Evolutionary conservation across 495 filamentous ascomycete species (phyloP).

Genomic region (Lasiosphaeria ovina): DNA sequence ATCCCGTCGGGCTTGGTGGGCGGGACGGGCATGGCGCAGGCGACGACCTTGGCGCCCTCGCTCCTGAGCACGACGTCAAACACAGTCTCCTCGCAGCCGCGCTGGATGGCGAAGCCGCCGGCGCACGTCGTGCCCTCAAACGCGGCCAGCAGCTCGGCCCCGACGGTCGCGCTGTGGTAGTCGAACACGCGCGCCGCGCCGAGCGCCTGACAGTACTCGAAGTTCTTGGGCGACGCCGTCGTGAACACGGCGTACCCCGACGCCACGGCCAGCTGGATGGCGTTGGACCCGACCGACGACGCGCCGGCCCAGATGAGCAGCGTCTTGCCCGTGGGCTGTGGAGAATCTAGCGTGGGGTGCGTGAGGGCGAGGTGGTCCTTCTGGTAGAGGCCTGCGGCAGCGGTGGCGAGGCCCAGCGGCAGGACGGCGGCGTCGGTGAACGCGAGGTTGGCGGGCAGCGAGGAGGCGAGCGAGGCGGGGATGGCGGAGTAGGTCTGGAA

Average conservation of each 20-base stretch:
- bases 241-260: constrained; percentile 61
- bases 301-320: constrained; percentile 61
- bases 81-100: neutral
- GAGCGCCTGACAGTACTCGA: constrained; percentile 48
- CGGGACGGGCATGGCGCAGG: neutral
- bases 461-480: constrained; percentile 38
- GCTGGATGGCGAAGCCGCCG: neutral
- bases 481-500: constrained; percentile 46
- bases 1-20: neutral
- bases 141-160: neutral
- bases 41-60: neutral
- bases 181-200: constrained; percentile 59
- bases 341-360: constrained; percentile 23
- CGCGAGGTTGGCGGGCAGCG: constrained; percentile 36
- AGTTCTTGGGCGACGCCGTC: constrained; percentile 55
- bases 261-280: constrained; percentile 59
- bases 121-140: neutral
- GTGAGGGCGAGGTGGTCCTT: constrained; percentile 33
- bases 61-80: neutral
- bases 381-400: constrained; percentile 24
- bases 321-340: constrained; percentile 36
- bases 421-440: constrained; percentile 47
- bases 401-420: constrained; percentile 47
- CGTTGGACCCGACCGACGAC: constrained; percentile 56
- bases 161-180: constrained; percentile 37